These are phyloP conservation scores for Metschnikowia baotianmanensis DNA, from an alignment of 805 yeast species.

Conservation along the genomic window DNA sequence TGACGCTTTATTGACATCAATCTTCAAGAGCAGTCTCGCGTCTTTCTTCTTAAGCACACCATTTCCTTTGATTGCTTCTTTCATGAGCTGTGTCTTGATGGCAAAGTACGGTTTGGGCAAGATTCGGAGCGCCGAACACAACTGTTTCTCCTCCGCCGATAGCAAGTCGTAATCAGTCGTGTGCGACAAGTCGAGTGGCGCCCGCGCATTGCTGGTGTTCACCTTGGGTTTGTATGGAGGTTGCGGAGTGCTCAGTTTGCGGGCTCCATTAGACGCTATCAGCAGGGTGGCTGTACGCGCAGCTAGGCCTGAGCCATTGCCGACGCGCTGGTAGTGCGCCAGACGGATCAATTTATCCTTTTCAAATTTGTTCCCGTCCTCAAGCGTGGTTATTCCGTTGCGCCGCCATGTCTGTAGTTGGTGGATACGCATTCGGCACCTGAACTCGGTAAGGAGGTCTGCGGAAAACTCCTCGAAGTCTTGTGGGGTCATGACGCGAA, in stretches of 20 bases:
- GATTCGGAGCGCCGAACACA: constrained; percentile 81
- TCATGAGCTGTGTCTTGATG: constrained; percentile 82
- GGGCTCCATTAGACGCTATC: constrained; percentile 16
- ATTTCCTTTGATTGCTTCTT: constrained; percentile 82
- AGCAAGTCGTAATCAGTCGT: constrained; percentile 81
- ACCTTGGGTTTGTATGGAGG: constrained; percentile 44
- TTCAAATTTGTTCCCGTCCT: constrained; percentile 81
- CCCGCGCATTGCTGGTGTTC: constrained; percentile 38
- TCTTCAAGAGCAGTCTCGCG: constrained; percentile 78
- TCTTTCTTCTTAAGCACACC: constrained; percentile 80
- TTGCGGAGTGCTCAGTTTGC: constrained; percentile 32
- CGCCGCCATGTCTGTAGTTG: constrained; percentile 93
- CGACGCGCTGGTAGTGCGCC: constrained; percentile 58
- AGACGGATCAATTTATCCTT: constrained; percentile 76
- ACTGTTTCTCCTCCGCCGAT: constrained; percentile 81
- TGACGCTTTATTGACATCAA: constrained; percentile 84
- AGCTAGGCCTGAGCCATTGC: constrained; percentile 33
- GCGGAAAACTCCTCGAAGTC: constrained; percentile 77
- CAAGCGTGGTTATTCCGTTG: constrained; percentile 81
- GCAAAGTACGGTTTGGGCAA: constrained; percentile 93
- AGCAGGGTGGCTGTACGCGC: constrained; percentile 15
- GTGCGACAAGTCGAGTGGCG: constrained; percentile 65
- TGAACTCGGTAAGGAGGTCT: constrained; percentile 74
- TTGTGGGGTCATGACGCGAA: constrained; percentile 72
- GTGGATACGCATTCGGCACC: constrained; percentile 74